Evolutionary conservation across 345 rosid genomes (phyloP), one percentile per base, ranked within the genome.

Genomic region (Brassica rapa): DNA sequence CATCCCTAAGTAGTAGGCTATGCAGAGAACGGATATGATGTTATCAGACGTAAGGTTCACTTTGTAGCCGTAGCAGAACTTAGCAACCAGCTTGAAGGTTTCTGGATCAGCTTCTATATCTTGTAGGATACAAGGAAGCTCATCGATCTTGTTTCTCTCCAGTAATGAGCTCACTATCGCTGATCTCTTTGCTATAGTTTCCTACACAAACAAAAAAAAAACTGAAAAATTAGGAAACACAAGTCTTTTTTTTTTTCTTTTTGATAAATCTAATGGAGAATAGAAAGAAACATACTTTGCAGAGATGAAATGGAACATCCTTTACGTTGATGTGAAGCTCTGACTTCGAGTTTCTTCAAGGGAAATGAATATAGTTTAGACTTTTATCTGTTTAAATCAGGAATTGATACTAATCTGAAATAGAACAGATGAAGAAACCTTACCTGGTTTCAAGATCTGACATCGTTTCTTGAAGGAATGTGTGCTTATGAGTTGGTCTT

Each of bases 1-100:
- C 98, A 94, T 94, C 46, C 75, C 90, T 68, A 94, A 72, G 82
- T 86, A 76, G 62, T 62, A 70, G 1, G 98, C 89, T 8, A 88
- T 73, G 82, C 91, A 89, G 62, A 79, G 77, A 77, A 92, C 83
- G 12, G 93, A 88, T 21, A 94, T 51, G 12, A 89, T 78, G 66
- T 88, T 92, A 62, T 89, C 91, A 3, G 88, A 75, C 0, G 88
- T 79, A 41, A 94, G 79, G 15, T 75, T 80, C 1, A 72, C 41
- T 73, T 86, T 86, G 35, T 12, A 81, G 55, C 93, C 97, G 5
- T 84, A 84, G 74, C 97, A 92, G 87, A 94, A 92, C 63, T 85
- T 85, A 33, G 81, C 87, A 70, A 92, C 87, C 16, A 88, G 86
- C 85, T 88, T 89, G 10, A 92, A 83, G 11, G 84, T 85, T 68